Evolutionary conservation across 1,139 yeast genomes (phyloP).

Genomic region (Hansenula lynferdii): DNA sequence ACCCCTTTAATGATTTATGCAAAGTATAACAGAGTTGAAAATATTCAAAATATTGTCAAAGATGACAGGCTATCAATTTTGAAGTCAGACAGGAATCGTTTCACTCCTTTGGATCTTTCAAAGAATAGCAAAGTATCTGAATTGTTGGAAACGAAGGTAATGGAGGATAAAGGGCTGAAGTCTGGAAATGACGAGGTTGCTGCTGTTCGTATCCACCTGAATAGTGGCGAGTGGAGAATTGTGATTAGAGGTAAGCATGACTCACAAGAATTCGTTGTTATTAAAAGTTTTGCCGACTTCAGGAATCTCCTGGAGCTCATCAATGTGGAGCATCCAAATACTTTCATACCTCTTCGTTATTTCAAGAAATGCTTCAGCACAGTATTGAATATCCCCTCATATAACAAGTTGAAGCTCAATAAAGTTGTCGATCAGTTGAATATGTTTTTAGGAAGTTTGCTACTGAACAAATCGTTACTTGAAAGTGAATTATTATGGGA

Average conservation of each 20-base stretch:
- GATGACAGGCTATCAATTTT: constrained; percentile 43
- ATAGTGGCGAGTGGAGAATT: constrained; percentile 22
- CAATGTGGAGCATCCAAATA: constrained; percentile 32
- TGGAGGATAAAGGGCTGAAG: constrained; percentile 27
- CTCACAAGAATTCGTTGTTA: constrained; percentile 9
- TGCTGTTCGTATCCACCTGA: constrained; percentile 31
- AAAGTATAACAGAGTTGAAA: constrained; percentile 62
- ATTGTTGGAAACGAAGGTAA: constrained; percentile 37
- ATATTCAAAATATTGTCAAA: constrained; percentile 41
- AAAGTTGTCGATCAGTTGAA: constrained; percentile 46
- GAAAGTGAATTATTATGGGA: constrained; percentile 38
- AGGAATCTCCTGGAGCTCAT: constrained; percentile 29
- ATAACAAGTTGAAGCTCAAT: constrained; percentile 34
- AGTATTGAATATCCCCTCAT: constrained; percentile 25
- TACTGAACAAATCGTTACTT: constrained; percentile 28
- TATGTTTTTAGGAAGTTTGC: constrained; percentile 37
- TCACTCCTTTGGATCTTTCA: constrained; percentile 49
- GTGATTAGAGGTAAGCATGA: constrained; percentile 19
- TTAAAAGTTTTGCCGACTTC: constrained; percentile 35
- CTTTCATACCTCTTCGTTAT: constrained; percentile 36
- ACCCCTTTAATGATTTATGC: constrained; percentile 72
- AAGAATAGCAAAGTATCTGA: constrained; percentile 42
- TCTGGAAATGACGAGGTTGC: constrained; percentile 24
- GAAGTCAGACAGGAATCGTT: constrained; percentile 37
- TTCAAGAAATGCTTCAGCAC: constrained; percentile 22